A percentile compares a stretch with the other conserved stretches of the same genome.
Evolutionary conservation across 441 rosid genomes (phyloP).

Genomic region (Adansonia grandidieri): DNA sequence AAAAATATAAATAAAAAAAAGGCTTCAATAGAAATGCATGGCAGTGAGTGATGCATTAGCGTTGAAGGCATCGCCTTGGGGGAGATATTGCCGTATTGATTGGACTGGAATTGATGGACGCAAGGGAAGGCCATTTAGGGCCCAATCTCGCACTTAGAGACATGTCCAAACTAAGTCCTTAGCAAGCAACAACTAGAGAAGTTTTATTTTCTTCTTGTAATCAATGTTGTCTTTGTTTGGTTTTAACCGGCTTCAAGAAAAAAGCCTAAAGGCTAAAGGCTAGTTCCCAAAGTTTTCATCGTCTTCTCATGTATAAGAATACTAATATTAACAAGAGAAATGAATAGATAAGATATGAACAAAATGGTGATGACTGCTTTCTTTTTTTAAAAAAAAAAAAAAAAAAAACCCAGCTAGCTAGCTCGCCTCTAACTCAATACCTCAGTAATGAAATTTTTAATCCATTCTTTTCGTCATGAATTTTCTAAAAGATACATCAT

Average conservation of each 20-base stretch:
- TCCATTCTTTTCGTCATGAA: conserved; percentile 42
- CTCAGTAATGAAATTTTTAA: conserved; percentile 30
- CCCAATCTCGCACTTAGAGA: background rate
- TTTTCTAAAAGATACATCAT: conserved; percentile 50
- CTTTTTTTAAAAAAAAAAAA: conserved; percentile 25
- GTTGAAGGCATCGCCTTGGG: no score
- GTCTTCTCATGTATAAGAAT: background rate
- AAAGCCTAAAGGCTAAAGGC: background rate
- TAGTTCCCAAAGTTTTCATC: background rate
- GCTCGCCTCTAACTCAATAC: background rate
- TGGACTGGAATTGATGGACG: background rate
- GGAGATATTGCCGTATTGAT: background rate
- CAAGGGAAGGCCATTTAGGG: background rate
- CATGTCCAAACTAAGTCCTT: background rate
- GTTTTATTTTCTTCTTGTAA: background rate
- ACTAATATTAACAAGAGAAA: background rate
- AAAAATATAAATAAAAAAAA: background rate
- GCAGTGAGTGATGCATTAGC: no score
- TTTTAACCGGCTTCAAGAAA: background rate
- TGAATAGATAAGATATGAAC: conserved; percentile 17
- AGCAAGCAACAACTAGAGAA: background rate
- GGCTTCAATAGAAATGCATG: no score
- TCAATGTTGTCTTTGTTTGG: background rate
- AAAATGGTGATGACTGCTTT: conserved; percentile 41
- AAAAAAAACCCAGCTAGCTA: conserved; percentile 26